Evolutionary conservation across 2,329 filamentous ascomycete species (phyloP), one percentile per base, ranked within the genome.

Genomic region (Beauveria medogensis): DNA sequence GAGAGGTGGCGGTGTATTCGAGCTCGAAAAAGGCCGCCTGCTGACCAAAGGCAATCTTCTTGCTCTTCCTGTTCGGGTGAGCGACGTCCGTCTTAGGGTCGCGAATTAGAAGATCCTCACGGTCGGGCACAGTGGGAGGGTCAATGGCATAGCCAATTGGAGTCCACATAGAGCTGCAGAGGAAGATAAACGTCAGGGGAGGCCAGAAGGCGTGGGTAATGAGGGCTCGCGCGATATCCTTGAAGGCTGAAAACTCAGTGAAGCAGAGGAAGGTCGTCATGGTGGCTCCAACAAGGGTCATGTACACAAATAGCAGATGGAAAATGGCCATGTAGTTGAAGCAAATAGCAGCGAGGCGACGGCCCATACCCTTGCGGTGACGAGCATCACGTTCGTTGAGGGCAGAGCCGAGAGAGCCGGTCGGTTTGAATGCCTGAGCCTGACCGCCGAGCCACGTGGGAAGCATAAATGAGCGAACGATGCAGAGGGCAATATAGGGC

Each of bases 191-290:
- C 0, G 82, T 80, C 48, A 85, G 66, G 0, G 84, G 84, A 6
- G 83, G 83, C 84, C 84, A 87, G 72, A 81, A 82, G 14, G 82
- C 82, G 68, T 86, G 82, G 0, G 82, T 85, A 46, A 87, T 68
- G 4, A 87, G 73, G 65, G 77, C 78, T 53, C 80, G 67, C 18
- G 84, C 72, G n/a, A 78, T 71, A 10, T 75, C 73, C 64, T 71
- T 71, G 40, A 72, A 70, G 5, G 70, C 67, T 22, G 72, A 67
- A 26, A 77, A 69, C 18, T 73, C 66, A 41, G 73, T 68, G 65
- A 81, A 78, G 69, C 78, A 81, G 62, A 79, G 78, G 71, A 79
- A 83, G 6, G 77, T 77, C 2, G 78, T 80, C 54, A 81, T 67
- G 7, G 75, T 74, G 40, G 82, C 80, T 3, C 75, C 79, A 5